These are phyloP conservation scores for Scheffersomyces stipitis DNA, from an alignment of 805 yeast species.

Conservation along the genomic window DNA sequence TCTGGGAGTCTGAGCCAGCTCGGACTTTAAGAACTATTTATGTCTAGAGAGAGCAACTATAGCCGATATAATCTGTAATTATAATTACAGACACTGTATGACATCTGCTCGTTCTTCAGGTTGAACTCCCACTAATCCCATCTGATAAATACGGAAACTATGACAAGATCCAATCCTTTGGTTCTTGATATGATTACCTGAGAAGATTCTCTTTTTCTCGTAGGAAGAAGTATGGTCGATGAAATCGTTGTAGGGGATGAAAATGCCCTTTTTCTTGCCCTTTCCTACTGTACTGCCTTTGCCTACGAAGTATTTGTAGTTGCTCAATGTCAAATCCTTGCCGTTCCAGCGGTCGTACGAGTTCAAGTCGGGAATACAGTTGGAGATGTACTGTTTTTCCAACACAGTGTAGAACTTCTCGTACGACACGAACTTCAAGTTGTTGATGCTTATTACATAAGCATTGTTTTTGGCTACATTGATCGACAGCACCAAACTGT, in stretches of 20 bases:
- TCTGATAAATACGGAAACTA: constrained; percentile 24
- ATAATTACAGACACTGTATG: background rate
- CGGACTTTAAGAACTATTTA: no score
- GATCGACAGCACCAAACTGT: background rate
- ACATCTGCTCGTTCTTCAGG: background rate
- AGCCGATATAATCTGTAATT: background rate
- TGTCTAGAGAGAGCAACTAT: no score
- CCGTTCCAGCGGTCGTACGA: constrained; percentile 39
- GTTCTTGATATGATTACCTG: background rate
- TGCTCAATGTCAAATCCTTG: constrained; percentile 8
- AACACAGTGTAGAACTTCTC: constrained; percentile 18
- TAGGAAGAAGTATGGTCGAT: constrained; percentile 1
- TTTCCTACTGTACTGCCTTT: no score
- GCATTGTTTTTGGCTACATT: background rate
- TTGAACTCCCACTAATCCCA: constrained; percentile 28
- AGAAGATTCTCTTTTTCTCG: constrained; percentile 4
- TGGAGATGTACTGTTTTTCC: constrained; percentile 38
- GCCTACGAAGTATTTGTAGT: constrained; percentile 5
- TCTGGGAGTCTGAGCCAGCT: no score
- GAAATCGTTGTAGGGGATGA: constrained; percentile 4
- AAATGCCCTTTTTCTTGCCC: constrained; percentile 4
- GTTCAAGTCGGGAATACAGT: constrained; percentile 38
- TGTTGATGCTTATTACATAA: constrained; percentile 7
- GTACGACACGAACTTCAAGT: constrained; percentile 10
- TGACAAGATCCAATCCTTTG: constrained; percentile 14